Evolutionary conservation across 2,329 filamentous ascomycete species (phyloP), one percentile per base, ranked within the genome.

Genomic region (Ophiostoma sp.): DNA sequence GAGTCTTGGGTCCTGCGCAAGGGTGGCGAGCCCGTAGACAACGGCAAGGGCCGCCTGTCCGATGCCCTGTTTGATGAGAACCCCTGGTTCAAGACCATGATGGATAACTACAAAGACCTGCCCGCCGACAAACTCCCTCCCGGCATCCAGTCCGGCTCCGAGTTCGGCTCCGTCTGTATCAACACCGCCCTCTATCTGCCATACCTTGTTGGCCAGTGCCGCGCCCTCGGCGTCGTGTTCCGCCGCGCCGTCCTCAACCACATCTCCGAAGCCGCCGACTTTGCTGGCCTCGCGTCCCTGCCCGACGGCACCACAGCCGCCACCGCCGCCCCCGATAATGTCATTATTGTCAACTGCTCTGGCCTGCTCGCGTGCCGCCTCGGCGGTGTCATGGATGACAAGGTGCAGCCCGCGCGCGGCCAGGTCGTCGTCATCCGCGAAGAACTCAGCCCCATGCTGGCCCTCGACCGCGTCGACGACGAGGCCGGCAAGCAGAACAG

Each of bases 111-210:
- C 79, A 85, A 86, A 72, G 81, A 87, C 71, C 79, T 94, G 3
- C 77, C 84, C 4, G 78, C 83, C 44, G 79, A 81, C 11, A 83
- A 90, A 74, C 81, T 96, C 1, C 86, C 87, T 0, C 75, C 81
- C 0, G 91, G 86, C 23, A 86, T 89, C 69, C 89, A 93, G 72
- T 90, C 89, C 13, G 93, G 88, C 33, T 91, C 87, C 68, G 83
- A 85, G 70, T 97, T 95, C 79, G 92, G 87, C 8, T 94, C 91
- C 0, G 89, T 97, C 57, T 97, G 94, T 80, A 94, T 97, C 78
- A 97, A 98, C 80, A 92, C 92, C 0, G 87, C 91, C 60, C 80
- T 97, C 71, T 98, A 97, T 80, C 87, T 97, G 1, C 88, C 92
- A 4, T 97, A 91, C 87, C 88, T 98, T 0, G 82, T 91, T 0